A percentile compares a stretch with the other conserved stretches of the same genome.
Conservation (phyloP, 805 yeast species). For the Wickerhamomyces queroliae region DNA sequence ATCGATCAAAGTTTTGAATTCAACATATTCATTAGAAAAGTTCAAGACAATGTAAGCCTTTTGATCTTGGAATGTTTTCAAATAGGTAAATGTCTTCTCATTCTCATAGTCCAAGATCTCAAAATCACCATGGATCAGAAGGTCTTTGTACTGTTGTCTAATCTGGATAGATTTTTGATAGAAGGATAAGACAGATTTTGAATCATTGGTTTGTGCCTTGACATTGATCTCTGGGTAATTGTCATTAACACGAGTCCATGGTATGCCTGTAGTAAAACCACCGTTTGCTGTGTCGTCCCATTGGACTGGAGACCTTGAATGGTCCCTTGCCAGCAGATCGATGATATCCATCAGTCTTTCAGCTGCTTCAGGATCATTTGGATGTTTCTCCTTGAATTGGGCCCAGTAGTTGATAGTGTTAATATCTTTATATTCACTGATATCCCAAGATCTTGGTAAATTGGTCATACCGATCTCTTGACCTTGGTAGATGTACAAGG, state of each 20-base stretch:
- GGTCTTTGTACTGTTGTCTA: slow-evolving; percentile 39
- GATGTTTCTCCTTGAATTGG: slow-evolving; percentile 22
- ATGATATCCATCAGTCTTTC: slow-evolving; percentile 28
- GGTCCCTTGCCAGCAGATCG: slow-evolving; percentile 40
- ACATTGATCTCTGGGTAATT: slow-evolving; percentile 45
- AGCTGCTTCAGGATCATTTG: slow-evolving; percentile 22
- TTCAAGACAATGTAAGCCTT: slow-evolving; percentile 36
- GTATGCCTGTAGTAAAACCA: slow-evolving; percentile 43
- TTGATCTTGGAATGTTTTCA: slow-evolving; percentile 29
- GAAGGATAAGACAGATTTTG: slow-evolving; percentile 38
- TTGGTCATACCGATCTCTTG: slow-evolving; percentile 56
- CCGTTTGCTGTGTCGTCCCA: slow-evolving; percentile 40
- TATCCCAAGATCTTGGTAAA: slow-evolving; percentile 35
- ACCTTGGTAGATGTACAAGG: slow-evolving; percentile 53
- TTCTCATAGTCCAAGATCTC: slow-evolving; percentile 38
- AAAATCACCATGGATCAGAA: slow-evolving; percentile 41
- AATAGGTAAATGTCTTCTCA: slow-evolving; percentile 34
- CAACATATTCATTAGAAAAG: slow-evolving; percentile 29
- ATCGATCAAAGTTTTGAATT: slow-evolving; percentile 25
- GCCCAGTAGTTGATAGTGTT: slow-evolving; percentile 38
- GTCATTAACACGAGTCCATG: slow-evolving; percentile 51
- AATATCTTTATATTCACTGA: slow-evolving; percentile 46
- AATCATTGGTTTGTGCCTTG: slow-evolving; percentile 37
- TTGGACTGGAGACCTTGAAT: slow-evolving; percentile 52
- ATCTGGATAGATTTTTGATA: slow-evolving; percentile 36